Base-by-base conservation (phyloP, 805 yeast species). In the Candida maesae region DNA sequence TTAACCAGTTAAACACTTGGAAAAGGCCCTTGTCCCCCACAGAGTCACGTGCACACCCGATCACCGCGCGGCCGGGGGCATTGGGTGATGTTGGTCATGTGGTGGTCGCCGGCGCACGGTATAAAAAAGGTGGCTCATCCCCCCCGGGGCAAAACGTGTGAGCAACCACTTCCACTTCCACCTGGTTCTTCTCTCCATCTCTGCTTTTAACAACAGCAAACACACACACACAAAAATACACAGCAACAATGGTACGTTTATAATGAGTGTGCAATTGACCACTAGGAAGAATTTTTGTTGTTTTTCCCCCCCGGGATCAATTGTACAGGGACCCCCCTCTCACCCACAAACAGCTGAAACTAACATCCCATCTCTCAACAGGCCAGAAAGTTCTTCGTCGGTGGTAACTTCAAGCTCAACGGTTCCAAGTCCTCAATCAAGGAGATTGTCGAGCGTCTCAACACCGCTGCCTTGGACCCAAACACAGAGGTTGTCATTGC, bases 341-440 rank as follows among this genome's bases (percentile, higher is more conserved):
- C n/a, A n/a, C n/a, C n/a, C n/a, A n/a, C n/a, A n/a, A n/a, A n/a
- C n/a, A n/a, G n/a, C n/a, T n/a, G n/a, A n/a, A 14, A 11, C 34
- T 31, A 31, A 31, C 34, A 11, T 4, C 11, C 8, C 7, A 30
- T 10, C 15, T 19, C 11, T 12, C 28, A 25, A 5, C 10, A 49
- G 95, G 81, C 95, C 66, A 85, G 95, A 72, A 78, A 76, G 69
- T 93, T 91, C 74, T 90, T 93, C 69, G 96, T 93, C 64, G 99
- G 99, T 60, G 99, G 99, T 63, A 93, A 93, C 89, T 91, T 93
- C 80, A 93, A 93, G 73, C 83, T 93, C 87, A 93, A 93, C 79
- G 99, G 99, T 65, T 73, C 95, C 64, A 82, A 81, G 71, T 78
- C 76, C 59, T 84, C 93, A 58, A 85, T 93, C 68, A 78, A 79